Percentiles rank a stretch among this genome's conserved stretches.
Evolutionary conservation across 768 basidiomycete species (phyloP).

Genomic region (Crassisporium funariophilum): DNA sequence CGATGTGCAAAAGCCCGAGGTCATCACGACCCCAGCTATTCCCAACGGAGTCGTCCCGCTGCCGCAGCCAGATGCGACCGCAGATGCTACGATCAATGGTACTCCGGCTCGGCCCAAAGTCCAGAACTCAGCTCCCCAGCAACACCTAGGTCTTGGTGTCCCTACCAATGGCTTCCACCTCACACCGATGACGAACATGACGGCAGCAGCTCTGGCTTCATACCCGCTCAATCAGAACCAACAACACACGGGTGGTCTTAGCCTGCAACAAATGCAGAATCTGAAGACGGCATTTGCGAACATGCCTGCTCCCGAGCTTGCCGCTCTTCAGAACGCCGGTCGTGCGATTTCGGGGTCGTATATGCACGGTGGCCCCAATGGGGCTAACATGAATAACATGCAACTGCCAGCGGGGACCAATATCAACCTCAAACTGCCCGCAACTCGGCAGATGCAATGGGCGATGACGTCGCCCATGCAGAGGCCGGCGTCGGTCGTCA

Average conservation of each 20-base stretch:
- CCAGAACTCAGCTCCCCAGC: slow-evolving; percentile 41
- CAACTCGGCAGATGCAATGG: slow-evolving; percentile 44
- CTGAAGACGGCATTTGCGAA: slow-evolving; percentile 58
- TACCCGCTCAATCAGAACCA: slow-evolving; percentile 34
- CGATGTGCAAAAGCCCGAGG: slow-evolving; percentile 41
- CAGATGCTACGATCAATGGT: slow-evolving; percentile 21
- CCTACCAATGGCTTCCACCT: slow-evolving; percentile 55
- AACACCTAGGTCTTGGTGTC: slow-evolving; percentile 28
- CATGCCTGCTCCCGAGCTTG: slow-evolving; percentile 40
- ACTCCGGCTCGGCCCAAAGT: slow-evolving; percentile 44
- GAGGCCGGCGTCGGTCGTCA: slow-evolving; percentile 33
- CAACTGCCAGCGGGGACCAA: slow-evolving; percentile 33
- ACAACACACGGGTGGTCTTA: slow-evolving; percentile 40
- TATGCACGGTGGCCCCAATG: slow-evolving; percentile 40
- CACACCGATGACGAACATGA: slow-evolving; percentile 36
- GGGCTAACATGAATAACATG: slow-evolving; percentile 39
- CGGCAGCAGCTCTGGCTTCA: slow-evolving; percentile 32
- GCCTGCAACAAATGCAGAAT: slow-evolving; percentile 60
- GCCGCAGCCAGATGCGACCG: slow-evolving; percentile 26
- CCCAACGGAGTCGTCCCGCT: slow-evolving; percentile 34
- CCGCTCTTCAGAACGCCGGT: slow-evolving; percentile 35
- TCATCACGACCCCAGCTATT: slow-evolving; percentile 27
- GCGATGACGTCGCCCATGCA: slow-evolving; percentile 33
- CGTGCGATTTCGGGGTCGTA: slow-evolving; percentile 37
- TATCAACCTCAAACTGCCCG: slow-evolving; percentile 45